Evolutionary conservation across 768 basidiomycete species (phyloP).

Genomic region (Termitomyces sp.): DNA sequence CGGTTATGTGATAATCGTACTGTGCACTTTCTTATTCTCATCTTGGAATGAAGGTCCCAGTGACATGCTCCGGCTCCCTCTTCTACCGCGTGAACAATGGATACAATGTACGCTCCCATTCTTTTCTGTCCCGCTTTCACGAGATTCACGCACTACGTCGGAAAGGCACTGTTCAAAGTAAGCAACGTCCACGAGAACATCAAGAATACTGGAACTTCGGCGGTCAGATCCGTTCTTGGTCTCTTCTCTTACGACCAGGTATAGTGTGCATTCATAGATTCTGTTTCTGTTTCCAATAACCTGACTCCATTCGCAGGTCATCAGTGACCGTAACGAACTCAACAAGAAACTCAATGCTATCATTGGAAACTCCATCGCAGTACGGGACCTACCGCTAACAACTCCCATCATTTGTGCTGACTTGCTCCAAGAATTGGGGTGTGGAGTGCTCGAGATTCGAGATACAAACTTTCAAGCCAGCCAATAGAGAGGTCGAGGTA

Average conservation of each 20-base stretch:
- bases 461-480: constrained; percentile 57
- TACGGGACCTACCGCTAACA: constrained; percentile 15
- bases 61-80: constrained; percentile 48
- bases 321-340: constrained; percentile 50
- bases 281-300: not conserved
- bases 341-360: constrained; percentile 44
- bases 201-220: constrained; percentile 50
- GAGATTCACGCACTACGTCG: not conserved
- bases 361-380: constrained; percentile 46
- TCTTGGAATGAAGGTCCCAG: constrained; percentile 36
- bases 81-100: constrained; percentile 51
- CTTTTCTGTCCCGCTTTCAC: not conserved
- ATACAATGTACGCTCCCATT: constrained; percentile 32
- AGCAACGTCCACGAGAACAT: constrained; percentile 47
- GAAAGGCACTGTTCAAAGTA: constrained; percentile 45
- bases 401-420: not conserved
- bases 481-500: constrained; percentile 58
- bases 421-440: constrained; percentile 42
- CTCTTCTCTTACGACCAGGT: constrained; percentile 47
- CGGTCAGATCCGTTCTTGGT: constrained; percentile 52
- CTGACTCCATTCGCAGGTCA: constrained; percentile 30
- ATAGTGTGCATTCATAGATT: not conserved
- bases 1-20: not conserved
- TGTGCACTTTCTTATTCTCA: not conserved
- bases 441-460: constrained; percentile 57